These are phyloP conservation scores for Plantago ovata DNA, from an alignment of 257 asterid species.

Conservation along the genomic window DNA sequence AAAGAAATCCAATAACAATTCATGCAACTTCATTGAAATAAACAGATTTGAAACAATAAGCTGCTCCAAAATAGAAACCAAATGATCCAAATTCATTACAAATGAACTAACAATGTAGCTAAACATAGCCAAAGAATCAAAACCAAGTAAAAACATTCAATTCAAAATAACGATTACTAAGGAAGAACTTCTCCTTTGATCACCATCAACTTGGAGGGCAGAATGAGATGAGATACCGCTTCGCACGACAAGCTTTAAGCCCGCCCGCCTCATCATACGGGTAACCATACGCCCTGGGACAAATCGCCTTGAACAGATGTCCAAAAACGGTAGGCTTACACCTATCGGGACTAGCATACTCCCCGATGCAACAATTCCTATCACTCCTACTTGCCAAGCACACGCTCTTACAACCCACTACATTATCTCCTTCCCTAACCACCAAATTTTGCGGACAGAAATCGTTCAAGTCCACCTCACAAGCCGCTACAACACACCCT, in stretches of 20 bases:
- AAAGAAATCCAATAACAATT: too few species aligned
- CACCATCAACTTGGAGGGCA: constrained; percentile 50
- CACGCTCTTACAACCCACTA: constrained; percentile 69
- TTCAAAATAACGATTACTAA: not conserved
- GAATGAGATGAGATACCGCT: constrained; percentile 49
- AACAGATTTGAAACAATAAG: too few species aligned
- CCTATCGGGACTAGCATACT: constrained; percentile 25
- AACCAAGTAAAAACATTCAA: too few species aligned
- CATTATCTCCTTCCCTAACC: constrained; percentile 34
- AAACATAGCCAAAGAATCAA: too few species aligned
- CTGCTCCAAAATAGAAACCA: too few species aligned
- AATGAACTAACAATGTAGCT: too few species aligned
- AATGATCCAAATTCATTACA: too few species aligned
- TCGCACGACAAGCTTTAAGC: constrained; percentile 54
- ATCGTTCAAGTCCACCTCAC: constrained; percentile 58
- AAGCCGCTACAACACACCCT: constrained; percentile 67
- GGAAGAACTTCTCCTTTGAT: not conserved
- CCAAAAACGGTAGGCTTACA: constrained; percentile 51
- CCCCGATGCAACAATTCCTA: constrained; percentile 53
- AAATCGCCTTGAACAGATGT: constrained; percentile 50
- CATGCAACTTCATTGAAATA: too few species aligned
- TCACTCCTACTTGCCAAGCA: constrained; percentile 49
- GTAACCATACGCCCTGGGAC: constrained; percentile 64
- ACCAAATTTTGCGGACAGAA: constrained; percentile 52
- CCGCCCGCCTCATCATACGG: constrained; percentile 51